These are phyloP conservation scores for Celoporthe dispersa DNA, from an alignment of 2,329 filamentous ascomycete species.

Conservation along the genomic window DNA sequence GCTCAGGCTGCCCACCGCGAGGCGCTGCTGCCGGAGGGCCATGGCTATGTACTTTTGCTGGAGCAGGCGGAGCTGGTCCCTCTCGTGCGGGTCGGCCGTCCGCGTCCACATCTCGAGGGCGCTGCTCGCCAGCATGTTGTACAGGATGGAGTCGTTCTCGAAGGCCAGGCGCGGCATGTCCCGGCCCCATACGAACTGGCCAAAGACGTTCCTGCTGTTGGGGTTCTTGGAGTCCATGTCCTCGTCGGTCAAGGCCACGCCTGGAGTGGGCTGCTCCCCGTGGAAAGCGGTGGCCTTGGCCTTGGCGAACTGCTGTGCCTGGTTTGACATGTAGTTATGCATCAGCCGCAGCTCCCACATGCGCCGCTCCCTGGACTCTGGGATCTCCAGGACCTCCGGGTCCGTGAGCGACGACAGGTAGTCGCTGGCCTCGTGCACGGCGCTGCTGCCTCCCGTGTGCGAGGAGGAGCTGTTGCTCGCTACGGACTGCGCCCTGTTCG, in stretches of 20 bases:
- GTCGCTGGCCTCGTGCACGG: constrained; percentile 32
- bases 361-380: constrained; percentile 43
- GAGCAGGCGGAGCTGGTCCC: constrained; percentile 33
- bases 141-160: constrained; percentile 40
- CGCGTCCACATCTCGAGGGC: constrained; percentile 43
- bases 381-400: constrained; percentile 35
- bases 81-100: constrained; percentile 25
- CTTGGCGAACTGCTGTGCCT: constrained; percentile 37
- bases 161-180: constrained; percentile 42
- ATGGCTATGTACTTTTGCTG: constrained; percentile 44
- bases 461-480: constrained; percentile 17
- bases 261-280: constrained; percentile 30
- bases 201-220: background rate
- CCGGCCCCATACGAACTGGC: constrained; percentile 37
- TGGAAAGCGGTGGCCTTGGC: constrained; percentile 14
- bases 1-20: constrained; percentile 40
- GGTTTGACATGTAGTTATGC: constrained; percentile 41
- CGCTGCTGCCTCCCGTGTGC: constrained; percentile 11
- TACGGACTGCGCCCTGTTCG: constrained; percentile 15
- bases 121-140: constrained; percentile 42
- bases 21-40: constrained; percentile 43
- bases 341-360: constrained; percentile 43
- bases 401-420: constrained; percentile 26
- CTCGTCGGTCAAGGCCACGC: constrained; percentile 2
- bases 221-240: constrained; percentile 3